phyloP scores from a whole-genome alignment of 192 early-diverging fungal species.

The Coemansia sp. region DNA sequence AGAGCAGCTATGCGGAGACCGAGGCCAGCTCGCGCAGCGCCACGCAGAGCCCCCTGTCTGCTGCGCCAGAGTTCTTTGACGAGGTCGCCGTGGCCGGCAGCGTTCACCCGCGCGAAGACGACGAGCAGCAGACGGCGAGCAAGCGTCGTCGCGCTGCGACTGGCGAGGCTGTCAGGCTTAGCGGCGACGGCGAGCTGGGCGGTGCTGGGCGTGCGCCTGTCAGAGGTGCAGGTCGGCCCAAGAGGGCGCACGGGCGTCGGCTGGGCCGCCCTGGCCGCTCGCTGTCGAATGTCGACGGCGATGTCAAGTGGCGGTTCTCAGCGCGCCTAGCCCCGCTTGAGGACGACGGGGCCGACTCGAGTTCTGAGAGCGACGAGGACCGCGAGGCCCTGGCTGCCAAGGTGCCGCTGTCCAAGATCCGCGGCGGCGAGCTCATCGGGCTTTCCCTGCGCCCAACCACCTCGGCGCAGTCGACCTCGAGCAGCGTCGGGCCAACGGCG shows the following conservation, averaged over 20 bases:
- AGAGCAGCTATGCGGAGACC: constrained; percentile 8
- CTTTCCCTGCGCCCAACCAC: constrained; percentile 37
- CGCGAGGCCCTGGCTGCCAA: constrained; percentile 48
- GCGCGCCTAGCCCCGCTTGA: constrained; percentile 37
- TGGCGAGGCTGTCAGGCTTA: constrained; percentile 22
- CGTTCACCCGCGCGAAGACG: constrained; percentile 30
- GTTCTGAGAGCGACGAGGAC: constrained; percentile 46
- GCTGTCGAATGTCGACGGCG: constrained; percentile 10
- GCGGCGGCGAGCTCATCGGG: constrained; percentile 53
- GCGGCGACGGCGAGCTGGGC: constrained; percentile 16
- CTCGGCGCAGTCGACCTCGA: constrained; percentile 6
- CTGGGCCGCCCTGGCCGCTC: constrained; percentile 8
- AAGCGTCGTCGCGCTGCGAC: constrained; percentile 35
- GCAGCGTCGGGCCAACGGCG: background rate
- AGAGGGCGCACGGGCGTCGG: constrained; percentile 4
- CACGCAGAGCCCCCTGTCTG: background rate
- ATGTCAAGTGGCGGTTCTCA: constrained; percentile 47
- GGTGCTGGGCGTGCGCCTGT: background rate
- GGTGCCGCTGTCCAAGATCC: constrained; percentile 44
- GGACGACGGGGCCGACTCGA: constrained; percentile 20
- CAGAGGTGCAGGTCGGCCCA: background rate
- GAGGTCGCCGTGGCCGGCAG: constrained; percentile 7
- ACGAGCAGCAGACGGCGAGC: constrained; percentile 12
- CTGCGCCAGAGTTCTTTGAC: background rate
- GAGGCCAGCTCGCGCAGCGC: constrained; percentile 6